A percentile compares a stretch with the other conserved stretches of the same genome.
phyloP scores from a whole-genome alignment of 2,329 filamentous ascomycete species.

The Phialophora tarda region DNA sequence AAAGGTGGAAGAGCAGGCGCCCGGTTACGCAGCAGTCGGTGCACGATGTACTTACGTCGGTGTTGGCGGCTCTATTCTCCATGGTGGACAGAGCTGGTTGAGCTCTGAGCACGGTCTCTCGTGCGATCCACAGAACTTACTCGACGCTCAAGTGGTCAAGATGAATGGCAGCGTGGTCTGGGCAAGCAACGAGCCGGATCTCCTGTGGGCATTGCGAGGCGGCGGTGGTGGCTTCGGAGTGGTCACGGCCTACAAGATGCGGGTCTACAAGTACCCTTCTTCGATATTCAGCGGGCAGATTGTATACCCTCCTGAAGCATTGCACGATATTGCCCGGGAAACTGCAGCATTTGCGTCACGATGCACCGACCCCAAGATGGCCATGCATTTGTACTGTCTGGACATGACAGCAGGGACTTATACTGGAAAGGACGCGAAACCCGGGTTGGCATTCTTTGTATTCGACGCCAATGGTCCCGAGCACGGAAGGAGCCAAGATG shows the following conservation, averaged over 20 bases:
- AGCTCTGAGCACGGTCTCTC: slow-evolving; percentile 47
- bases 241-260: slow-evolving; percentile 32
- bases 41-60: slow-evolving; percentile 49
- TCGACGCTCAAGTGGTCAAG: slow-evolving; percentile 49
- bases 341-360: slow-evolving; percentile 23
- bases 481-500: slow-evolving; percentile 24
- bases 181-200: slow-evolving; percentile 49
- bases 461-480: slow-evolving; percentile 28
- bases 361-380: slow-evolving; percentile 24
- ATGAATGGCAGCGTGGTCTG: slow-evolving; percentile 47
- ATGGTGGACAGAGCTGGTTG: slow-evolving; percentile 50
- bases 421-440: slow-evolving; percentile 24
- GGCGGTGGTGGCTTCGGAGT: slow-evolving; percentile 45
- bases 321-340: slow-evolving; percentile 27
- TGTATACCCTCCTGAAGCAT: slow-evolving; percentile 26
- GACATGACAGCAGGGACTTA: slow-evolving; percentile 23
- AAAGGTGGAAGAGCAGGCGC: slow-evolving; percentile 45
- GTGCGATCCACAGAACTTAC: slow-evolving; percentile 50
- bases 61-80: slow-evolving; percentile 47
- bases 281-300: slow-evolving; percentile 35
- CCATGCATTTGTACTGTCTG: slow-evolving; percentile 31
- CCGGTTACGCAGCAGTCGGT: slow-evolving; percentile 45
- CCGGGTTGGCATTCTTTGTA: slow-evolving; percentile 28
- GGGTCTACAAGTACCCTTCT: slow-evolving; percentile 30
- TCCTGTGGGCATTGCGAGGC: slow-evolving; percentile 51